These are phyloP conservation scores for Zizania palustris DNA, from an alignment of 202 grass and related monocot genomes.

Conservation along the genomic window DNA sequence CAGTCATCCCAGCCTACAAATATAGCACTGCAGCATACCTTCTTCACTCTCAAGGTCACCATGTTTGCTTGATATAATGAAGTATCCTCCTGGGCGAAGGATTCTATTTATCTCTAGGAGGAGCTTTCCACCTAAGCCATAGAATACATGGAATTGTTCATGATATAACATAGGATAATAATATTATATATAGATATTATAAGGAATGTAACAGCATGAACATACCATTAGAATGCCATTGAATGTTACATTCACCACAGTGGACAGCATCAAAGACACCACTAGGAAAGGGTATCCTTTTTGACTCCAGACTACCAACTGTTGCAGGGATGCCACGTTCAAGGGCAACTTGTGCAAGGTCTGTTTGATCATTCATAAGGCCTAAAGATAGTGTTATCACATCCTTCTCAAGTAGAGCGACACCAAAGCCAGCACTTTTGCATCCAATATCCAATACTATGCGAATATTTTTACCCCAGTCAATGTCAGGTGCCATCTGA, in stretches of 20 bases:
- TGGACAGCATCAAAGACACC: conserved; percentile 93
- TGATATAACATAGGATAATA: conserved; percentile 18
- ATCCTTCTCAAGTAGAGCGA: conserved; percentile 66
- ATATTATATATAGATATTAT: conserved; percentile 11
- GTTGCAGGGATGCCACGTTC: conserved; percentile 90
- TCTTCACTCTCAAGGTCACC: conserved; percentile 87
- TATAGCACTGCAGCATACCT: conserved; percentile 50
- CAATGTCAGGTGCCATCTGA: conserved; percentile 93
- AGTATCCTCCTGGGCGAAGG: conserved; percentile 94
- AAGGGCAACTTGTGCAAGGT: conserved; percentile 77
- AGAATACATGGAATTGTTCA: conserved; percentile 34
- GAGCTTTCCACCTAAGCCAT: conserved; percentile 71
- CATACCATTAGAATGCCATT: conserved; percentile 91
- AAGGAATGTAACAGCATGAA: conserved; percentile 35
- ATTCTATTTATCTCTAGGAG: conserved; percentile 96
- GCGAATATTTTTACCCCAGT: conserved; percentile 97
- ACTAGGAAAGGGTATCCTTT: conserved; percentile 89
- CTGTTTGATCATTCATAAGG: conserved; percentile 71
- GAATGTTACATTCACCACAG: conserved; percentile 89
- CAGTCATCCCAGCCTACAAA: not conserved
- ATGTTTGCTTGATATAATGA: conserved; percentile 81
- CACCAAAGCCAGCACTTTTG: conserved; percentile 74
- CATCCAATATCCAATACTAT: conserved; percentile 77
- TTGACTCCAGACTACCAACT: conserved; percentile 70
- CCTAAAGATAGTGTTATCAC: conserved; percentile 78